Evolutionary conservation across 202 grass and related monocot species (phyloP), one percentile per base, ranked within the genome.

Genomic region (Schoenoplectus triqueter): DNA sequence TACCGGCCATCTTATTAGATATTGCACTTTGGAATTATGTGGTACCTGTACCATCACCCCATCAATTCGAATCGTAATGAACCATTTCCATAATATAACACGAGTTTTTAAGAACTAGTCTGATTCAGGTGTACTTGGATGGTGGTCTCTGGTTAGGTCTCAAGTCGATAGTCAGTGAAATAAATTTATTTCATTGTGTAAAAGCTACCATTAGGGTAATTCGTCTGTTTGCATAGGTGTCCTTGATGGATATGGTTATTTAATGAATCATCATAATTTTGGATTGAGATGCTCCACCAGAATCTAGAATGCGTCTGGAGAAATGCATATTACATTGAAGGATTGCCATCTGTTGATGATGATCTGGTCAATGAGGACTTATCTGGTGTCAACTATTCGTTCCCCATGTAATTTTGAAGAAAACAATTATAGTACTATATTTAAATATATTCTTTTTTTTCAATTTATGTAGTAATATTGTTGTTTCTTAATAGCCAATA

Each of bases 211-310:
- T 62, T 61, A 2, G 75, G 45, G 75, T 55, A 62, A 62, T 79
- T 62, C 31, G 31, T 31, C 52, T 59, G 14, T 42, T 79, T 7
- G 31, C 75, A 59, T 60, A 62, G 56, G 75, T 61, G 55, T 79
- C 55, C 40, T 79, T 61, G 75, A 79, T 79, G 57, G 75, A 61
- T 78, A 41, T 61, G 22, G 14, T 78, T 42, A 78, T 60, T 60
- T 61, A 78, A 61, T 13, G 55, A 4, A 79, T 78, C 21, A 79
- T 79, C 14, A 79, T 62, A 31, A 31, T 31, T 31, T 62, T 62
- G 55, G 75, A 79, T 79, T 79, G 55, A 79, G 14, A 79, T 79
- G 39, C 52, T 54, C 75, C 74, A 78, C 74, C 75, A 61, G 54
- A 18, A 42, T 78, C 75, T 78, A 78, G 52, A 78, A 78, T 11